Conservation (phyloP, 306 rosid genomes). For the Spatholobus suberectus region DNA sequence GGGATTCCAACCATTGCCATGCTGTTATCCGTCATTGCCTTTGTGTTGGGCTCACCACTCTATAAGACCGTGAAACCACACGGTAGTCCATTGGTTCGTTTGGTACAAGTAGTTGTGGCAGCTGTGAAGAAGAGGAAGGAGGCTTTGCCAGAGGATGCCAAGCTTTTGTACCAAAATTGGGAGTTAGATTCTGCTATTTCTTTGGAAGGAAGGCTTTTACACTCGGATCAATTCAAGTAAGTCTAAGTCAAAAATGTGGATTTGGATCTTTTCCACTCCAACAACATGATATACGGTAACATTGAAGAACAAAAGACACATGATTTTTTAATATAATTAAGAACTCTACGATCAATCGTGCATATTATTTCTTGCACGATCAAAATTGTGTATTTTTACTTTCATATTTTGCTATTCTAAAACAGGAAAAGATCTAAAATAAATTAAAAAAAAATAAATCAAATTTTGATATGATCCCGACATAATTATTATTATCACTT, state of each 20-base stretch:
- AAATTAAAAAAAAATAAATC: neutral
- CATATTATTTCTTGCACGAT: neutral
- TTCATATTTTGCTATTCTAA: neutral
- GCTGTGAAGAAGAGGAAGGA: conserved; percentile 66
- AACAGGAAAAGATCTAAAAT: neutral
- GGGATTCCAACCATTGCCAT: conserved; percentile 78
- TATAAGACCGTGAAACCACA: conserved; percentile 55
- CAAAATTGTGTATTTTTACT: neutral
- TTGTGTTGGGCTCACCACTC: conserved; percentile 67
- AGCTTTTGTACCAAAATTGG: conserved; percentile 56
- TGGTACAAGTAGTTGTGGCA: conserved; percentile 71
- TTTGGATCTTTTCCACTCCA: neutral
- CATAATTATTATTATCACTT: neutral
- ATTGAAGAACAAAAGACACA: neutral
- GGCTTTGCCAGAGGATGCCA: conserved; percentile 50
- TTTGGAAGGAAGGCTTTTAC: conserved; percentile 64
- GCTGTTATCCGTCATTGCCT: conserved; percentile 62
- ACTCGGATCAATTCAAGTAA: conserved; percentile 64
- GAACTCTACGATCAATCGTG: neutral
- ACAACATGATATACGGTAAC: neutral
- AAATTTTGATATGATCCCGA: neutral
- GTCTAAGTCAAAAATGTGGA: neutral
- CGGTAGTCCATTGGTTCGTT: conserved; percentile 73
- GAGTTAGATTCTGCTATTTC: conserved; percentile 69
- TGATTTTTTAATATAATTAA: neutral